Evolutionary conservation across 2,329 filamentous ascomycete genomes (phyloP), one percentile per base, ranked within the genome.

Genomic region (Pseudogymnoascus destructans): DNA sequence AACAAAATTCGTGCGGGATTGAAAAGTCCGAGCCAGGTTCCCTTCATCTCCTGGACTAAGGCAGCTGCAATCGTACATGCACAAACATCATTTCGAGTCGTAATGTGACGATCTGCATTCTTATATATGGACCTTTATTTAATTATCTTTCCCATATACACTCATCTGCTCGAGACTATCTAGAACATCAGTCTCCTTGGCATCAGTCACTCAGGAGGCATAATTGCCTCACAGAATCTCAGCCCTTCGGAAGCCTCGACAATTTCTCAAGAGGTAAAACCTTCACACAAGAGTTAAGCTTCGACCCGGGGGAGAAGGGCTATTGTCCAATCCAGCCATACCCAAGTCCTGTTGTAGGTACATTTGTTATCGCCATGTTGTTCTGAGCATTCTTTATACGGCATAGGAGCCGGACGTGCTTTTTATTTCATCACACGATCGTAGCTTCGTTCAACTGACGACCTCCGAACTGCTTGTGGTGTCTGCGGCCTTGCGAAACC

Each of bases 401-500:
- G 9, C 36, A 21, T 40, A 2, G 9, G 36, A 40, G 36, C 36
- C 17, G 17, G 36, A 3, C 17, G 15, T 21, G 10, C 17, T 40
- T 2, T 40, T 19, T 40, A 40, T 40, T 40, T 40, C 15, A 6
- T 11, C 10, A 13, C 1, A 40, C 17, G 36, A 40, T 19, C 19
- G 36, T 21, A 40, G 17, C 15, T 21, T 13, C 17, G 36, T 21
- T 40, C 36, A 40, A 15, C 36, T 40, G 17, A 5, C 36, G 4
- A 21, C 7, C 36, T 3, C 17, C 3, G 17, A 4, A 40, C 36
- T 40, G 9, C 4, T n/a, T 21, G 36, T 8, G 21, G 36, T 21
- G 2, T 10, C 46, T 17, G 2, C 25, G 13, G 33, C 30, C 73
- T 91, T 92, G 66, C 78, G 81, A 70, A 93, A 95, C 3, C 83